phyloP scores from a whole-genome alignment of 192 early-diverging fungal species.

The Geosiphon pyriformis region DNA sequence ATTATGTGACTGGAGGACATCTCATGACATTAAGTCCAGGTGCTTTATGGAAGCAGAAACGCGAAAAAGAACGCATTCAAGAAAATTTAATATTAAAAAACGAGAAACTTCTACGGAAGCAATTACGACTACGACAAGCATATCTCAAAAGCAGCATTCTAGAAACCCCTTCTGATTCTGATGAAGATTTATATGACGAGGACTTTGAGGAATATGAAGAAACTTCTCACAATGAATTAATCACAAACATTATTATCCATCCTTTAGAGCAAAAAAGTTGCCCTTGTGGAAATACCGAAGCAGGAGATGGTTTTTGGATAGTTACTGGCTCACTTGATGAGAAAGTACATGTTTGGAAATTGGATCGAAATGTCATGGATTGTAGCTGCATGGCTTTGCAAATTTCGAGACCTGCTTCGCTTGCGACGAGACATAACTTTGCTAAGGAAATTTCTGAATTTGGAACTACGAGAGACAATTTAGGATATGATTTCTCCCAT shows the following conservation, averaged over 20 bases:
- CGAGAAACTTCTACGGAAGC: neutral
- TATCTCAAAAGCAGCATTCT: neutral
- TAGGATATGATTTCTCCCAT: neutral
- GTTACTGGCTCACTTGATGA: conserved; percentile 14
- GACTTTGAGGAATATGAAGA: conserved; percentile 5
- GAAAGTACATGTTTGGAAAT: conserved; percentile 19
- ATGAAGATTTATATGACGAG: neutral
- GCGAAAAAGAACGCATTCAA: neutral
- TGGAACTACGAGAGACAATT: neutral
- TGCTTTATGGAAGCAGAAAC: neutral
- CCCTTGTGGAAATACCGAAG: conserved; percentile 16
- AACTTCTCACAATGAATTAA: conserved; percentile 6
- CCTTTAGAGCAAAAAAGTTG: conserved; percentile 17
- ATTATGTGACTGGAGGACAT: conserved; percentile 9
- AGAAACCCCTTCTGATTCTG: neutral
- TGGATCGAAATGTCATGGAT: conserved; percentile 16
- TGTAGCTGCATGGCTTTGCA: conserved; percentile 15
- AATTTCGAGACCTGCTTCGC: neutral
- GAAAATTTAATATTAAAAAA: too few relatives aligned
- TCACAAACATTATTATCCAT: conserved; percentile 21
- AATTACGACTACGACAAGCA: conserved; percentile 3
- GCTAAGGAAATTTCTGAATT: neutral
- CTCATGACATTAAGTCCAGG: conserved; percentile 15
- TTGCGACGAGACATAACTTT: neutral
- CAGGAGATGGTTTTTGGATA: conserved; percentile 6